A percentile compares a stretch with the other conserved stretches of the same genome.
Evolutionary conservation across 495 filamentous ascomycete species (phyloP).

Genomic region (Cercophora newfieldiana): DNA sequence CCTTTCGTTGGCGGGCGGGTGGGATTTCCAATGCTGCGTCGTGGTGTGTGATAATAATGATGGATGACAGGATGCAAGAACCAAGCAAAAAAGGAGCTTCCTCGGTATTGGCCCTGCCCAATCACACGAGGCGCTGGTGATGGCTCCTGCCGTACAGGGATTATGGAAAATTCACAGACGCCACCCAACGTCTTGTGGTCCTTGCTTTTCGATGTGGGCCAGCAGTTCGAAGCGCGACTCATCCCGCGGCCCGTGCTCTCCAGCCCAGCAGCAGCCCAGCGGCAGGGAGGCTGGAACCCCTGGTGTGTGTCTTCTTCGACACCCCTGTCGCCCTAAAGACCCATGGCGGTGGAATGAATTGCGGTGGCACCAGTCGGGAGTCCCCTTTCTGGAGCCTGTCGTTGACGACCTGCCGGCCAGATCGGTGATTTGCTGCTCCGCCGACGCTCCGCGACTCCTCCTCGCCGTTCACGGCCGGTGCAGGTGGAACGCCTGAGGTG

Average conservation of each 20-base stretch:
- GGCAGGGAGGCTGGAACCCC: constrained; percentile 13
- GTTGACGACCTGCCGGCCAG: constrained; percentile 22
- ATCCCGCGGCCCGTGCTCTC: constrained; percentile 25
- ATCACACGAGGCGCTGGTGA: constrained; percentile 5
- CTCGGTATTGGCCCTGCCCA: constrained; percentile 11
- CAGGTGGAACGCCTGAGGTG: background rate
- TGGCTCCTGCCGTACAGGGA: constrained; percentile 21
- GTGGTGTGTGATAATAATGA: constrained; percentile 1
- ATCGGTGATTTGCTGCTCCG: constrained; percentile 22
- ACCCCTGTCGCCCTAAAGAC: constrained; percentile 24
- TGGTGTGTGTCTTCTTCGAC: background rate
- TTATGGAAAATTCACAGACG: constrained; percentile 26
- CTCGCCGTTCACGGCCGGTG: background rate
- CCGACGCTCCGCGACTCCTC: constrained; percentile 5
- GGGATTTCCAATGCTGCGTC: constrained; percentile 1
- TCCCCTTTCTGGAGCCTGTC: constrained; percentile 20
- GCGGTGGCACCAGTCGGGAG: constrained; percentile 25
- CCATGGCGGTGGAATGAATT: constrained; percentile 27
- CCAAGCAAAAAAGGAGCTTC: constrained; percentile 2
- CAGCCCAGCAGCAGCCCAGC: background rate
- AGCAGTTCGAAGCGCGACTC: constrained; percentile 22
- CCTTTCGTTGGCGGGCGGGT: constrained; percentile 11
- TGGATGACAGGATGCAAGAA: constrained; percentile 25
- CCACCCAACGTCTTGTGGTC: constrained; percentile 29
- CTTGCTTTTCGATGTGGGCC: constrained; percentile 20